Evolutionary conservation across 495 filamentous ascomycete species (phyloP).

Genomic region (Podospora tetraspora): DNA sequence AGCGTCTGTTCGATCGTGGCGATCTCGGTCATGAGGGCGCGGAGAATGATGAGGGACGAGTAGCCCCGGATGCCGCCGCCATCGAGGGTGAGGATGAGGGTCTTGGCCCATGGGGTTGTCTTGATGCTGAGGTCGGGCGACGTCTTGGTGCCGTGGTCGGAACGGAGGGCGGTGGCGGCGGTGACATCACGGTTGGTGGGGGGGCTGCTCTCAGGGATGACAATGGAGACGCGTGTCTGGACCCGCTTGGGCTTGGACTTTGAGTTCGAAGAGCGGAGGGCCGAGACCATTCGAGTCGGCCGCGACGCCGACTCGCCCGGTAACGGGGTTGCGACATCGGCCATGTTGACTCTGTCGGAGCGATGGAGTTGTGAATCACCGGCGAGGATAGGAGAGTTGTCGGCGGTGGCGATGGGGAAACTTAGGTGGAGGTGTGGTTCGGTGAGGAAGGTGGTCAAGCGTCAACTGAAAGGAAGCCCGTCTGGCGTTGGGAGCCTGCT

Average conservation of each 20-base stretch:
- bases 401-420: constrained; percentile 10
- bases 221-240: constrained; percentile 27
- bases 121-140: constrained; percentile 21
- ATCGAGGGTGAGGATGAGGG: constrained; percentile 30
- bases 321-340: constrained; percentile 19
- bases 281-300: constrained; percentile 14
- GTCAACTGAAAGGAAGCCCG: background rate
- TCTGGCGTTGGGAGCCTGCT: background rate
- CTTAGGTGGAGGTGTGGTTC: constrained; percentile 11
- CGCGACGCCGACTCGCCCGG: constrained; percentile 1
- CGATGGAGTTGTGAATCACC: background rate
- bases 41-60: constrained; percentile 29
- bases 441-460: constrained; percentile 14
- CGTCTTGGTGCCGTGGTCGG: background rate
- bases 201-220: constrained; percentile 17
- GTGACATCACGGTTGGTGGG: constrained; percentile 17
- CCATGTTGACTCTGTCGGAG: constrained; percentile 16
- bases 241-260: constrained; percentile 18
- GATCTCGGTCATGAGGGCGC: constrained; percentile 27
- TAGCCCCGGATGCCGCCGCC: constrained; percentile 32
- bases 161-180: background rate
- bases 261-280: constrained; percentile 18
- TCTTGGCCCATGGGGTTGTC: constrained; percentile 26
- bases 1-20: constrained; percentile 22
- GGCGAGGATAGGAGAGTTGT: constrained; percentile 6